phyloP scores from a whole-genome alignment of 306 rosid genomes.

The Inga leiocalycina region DNA sequence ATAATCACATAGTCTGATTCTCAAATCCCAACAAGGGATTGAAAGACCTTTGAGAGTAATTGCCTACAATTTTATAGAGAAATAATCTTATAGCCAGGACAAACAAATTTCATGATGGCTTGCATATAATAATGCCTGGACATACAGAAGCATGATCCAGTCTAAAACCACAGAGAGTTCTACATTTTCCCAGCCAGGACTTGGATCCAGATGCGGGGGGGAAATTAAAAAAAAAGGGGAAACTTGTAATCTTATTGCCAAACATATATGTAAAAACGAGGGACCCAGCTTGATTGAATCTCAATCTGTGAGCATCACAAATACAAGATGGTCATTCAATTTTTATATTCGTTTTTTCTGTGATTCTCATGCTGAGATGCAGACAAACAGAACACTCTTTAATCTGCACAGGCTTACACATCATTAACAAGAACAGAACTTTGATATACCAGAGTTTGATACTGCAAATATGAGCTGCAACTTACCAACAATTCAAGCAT shows the following conservation, averaged over 20 bases:
- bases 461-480: neutral
- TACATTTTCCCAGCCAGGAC: neutral
- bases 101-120: neutral
- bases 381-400: neutral
- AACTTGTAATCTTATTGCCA: neutral
- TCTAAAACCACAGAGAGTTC: neutral
- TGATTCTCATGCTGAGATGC: neutral
- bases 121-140: neutral
- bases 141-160: neutral
- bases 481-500: neutral
- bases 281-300: neutral
- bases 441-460: neutral
- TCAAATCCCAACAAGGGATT: neutral
- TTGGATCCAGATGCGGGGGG: neutral
- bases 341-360: neutral
- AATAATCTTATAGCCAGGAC: neutral
- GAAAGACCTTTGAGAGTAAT: neutral
- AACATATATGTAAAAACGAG: neutral
- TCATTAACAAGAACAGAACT: neutral
- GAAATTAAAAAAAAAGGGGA: neutral
- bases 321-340: neutral
- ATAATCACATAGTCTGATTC: neutral
- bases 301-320: neutral
- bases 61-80: neutral
- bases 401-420: neutral